Percentiles rank a stretch among this genome's conserved stretches.
These are phyloP conservation scores for Colletotrichum sp. DNA, from an alignment of 2,329 filamentous ascomycete genomes.

Conservation along the genomic window DNA sequence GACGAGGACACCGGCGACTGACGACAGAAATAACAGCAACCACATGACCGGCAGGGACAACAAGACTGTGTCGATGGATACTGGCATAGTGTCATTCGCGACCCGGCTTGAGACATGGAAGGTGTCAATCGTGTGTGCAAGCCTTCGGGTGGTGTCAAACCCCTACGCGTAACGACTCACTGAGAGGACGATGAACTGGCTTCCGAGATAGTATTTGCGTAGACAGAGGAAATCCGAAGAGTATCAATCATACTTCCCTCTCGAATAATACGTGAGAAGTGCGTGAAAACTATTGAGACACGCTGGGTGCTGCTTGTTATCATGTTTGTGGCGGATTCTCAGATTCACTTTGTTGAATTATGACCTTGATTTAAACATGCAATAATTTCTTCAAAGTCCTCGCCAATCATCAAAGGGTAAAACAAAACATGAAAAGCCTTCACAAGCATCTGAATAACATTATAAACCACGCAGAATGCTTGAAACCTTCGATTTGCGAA, in stretches of 20 bases:
- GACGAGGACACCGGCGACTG: too few species aligned
- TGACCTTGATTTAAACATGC: not conserved
- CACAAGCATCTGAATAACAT: not conserved
- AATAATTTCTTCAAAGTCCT: not conserved
- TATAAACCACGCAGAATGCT: not conserved
- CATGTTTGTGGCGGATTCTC: not conserved
- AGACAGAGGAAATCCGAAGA: not conserved
- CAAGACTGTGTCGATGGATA: not conserved
- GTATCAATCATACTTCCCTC: not conserved
- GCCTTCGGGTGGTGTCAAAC: not conserved
- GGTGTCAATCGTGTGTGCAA: not conserved
- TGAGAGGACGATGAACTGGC: not conserved
- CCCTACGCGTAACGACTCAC: not conserved
- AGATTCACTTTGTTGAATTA: not conserved
- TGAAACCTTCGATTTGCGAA: not conserved
- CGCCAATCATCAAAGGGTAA: not conserved
- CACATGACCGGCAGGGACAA: not conserved
- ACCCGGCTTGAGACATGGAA: not conserved
- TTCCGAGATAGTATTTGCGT: not conserved
- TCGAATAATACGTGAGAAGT: not conserved
- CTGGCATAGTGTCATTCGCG: not conserved
- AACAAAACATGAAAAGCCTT: not conserved
- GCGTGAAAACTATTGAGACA: fast-evolving
- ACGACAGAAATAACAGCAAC: not conserved
- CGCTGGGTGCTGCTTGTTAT: fast-evolving